A percentile compares a stretch with the other conserved stretches of the same genome.
These are phyloP conservation scores for Neocatenulostroma microsporum DNA, from an alignment of 2,329 filamentous ascomycete species.

Conservation along the genomic window DNA sequence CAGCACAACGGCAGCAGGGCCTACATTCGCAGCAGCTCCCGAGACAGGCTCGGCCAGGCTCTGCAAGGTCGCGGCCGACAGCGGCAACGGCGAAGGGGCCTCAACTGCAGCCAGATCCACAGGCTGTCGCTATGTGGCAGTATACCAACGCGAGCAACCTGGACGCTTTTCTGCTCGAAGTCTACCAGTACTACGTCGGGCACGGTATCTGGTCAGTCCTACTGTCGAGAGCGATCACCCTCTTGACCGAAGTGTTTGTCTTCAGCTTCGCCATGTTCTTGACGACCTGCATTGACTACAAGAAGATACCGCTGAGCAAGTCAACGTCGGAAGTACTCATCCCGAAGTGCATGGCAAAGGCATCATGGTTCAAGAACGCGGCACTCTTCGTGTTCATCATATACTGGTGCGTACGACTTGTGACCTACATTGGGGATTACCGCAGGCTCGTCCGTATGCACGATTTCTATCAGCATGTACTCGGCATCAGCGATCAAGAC, in stretches of 20 bases:
- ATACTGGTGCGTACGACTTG: conserved; percentile 73
- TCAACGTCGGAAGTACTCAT: conserved; percentile 55
- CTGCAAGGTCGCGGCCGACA: conserved; percentile 1
- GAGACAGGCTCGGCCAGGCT: conserved; percentile 9
- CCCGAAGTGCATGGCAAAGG: conserved; percentile 60
- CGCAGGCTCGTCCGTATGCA: conserved; percentile 68
- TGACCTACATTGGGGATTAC: conserved; percentile 66
- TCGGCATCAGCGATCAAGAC: conserved; percentile 75
- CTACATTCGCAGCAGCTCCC: conserved; percentile 27
- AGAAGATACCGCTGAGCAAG: conserved; percentile 59
- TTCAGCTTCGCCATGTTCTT: conserved; percentile 76
- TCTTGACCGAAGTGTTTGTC: conserved; percentile 76
- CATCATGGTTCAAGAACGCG: conserved; percentile 73
- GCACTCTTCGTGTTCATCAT: conserved; percentile 78
- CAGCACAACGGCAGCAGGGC: conserved; percentile 39
- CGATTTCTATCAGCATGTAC: conserved; percentile 74
- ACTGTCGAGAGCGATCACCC: conserved; percentile 60
- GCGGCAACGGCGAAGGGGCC: conserved; percentile 9
- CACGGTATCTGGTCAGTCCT: conserved; percentile 82
- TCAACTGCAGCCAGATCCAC: conserved; percentile 47
- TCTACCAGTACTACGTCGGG: conserved; percentile 79
- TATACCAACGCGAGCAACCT: conserved; percentile 89
- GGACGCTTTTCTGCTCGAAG: conserved; percentile 75
- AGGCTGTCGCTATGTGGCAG: conserved; percentile 79
- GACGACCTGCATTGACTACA: conserved; percentile 77